Evolutionary conservation across 2,329 filamentous ascomycete species (phyloP), one percentile per base, ranked within the genome.

Genomic region (Colletotrichum sp.): DNA sequence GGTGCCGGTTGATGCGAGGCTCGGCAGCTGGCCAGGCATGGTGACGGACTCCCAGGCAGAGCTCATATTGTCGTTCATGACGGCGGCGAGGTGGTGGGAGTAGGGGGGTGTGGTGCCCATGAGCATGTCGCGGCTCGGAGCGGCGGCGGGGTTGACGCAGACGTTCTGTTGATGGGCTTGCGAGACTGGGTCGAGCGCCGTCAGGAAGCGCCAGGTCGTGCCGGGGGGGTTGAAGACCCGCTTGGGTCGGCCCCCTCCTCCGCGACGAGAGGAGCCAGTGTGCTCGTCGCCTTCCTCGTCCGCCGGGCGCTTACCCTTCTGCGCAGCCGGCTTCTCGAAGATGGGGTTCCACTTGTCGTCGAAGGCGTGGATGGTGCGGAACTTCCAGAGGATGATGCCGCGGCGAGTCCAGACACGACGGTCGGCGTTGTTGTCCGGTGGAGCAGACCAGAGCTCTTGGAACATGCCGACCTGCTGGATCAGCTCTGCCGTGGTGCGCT

Each of bases 381-480:
- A 93, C 3, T 90, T 91, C 92, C 92, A 93, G 48, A 93, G 86
- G 70, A 93, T 86, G 72, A 93, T 88, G 38, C 87, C 88, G 65
- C 91, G 89, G n/a, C 90, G 88, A 12, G 85, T 88, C 89, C 90
- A 93, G 78, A 85, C 82, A 67, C 79, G 75, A 78, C 58, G 73
- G 69, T 72, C 58, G 38, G 73, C 71, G 69, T 65, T 61, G 80
- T 81, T 84, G 73, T 87, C 86, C 7, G 87, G 87, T 5, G 89
- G 82, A 14, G 86, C 84, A 5, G 90, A 92, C 87, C 89, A 92
- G 43, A 93, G 87, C 84, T 93, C 92, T 81, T 93, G 92, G 81
- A 92, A 91, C 91, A 93, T 93, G 81, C 90, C 90, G 61, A 93
- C 90, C 81, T 89, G 89, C 77, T 88, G 86, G 67, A 93, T 87